Evolutionary conservation across 768 basidiomycete genomes (phyloP).

Genomic region (Tulasnella sp.): DNA sequence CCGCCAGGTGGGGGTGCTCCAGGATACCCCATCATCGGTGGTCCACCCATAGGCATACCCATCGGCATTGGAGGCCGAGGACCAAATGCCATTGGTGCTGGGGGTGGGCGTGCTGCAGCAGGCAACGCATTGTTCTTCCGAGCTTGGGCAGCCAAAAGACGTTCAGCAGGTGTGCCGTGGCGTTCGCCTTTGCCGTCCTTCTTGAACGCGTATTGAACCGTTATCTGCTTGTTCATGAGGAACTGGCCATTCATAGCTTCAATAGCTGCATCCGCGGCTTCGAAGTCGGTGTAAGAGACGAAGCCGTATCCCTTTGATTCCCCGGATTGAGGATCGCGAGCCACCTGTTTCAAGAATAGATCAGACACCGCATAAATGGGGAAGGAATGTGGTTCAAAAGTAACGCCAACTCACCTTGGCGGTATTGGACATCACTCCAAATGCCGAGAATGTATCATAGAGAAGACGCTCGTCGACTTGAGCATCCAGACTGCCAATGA

Average conservation of each 20-base stretch:
- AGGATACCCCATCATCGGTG: conserved; percentile 28
- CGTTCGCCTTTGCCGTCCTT: conserved; percentile 98
- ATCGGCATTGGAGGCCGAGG: conserved; percentile 26
- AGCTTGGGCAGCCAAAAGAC: conserved; percentile 90
- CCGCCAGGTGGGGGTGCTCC: conserved; percentile 53
- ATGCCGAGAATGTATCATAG: conserved; percentile 94
- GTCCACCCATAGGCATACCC: conserved; percentile 54
- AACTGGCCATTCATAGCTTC: conserved; percentile 98
- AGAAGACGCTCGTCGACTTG: conserved; percentile 89
- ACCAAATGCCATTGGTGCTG: conserved; percentile 34
- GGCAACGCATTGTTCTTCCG: conserved; percentile 91
- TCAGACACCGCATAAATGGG: neutral
- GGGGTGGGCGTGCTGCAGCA: conserved; percentile 67
- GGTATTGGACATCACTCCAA: conserved; percentile 87
- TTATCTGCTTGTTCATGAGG: conserved; percentile 97
- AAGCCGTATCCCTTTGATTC: conserved; percentile 96
- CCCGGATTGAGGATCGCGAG: conserved; percentile 79
- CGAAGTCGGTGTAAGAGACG: conserved; percentile 95
- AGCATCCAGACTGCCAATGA: conserved; percentile 92
- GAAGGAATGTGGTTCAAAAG: neutral
- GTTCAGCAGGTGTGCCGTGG: conserved; percentile 95
- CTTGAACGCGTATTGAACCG: conserved; percentile 98
- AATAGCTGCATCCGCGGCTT: conserved; percentile 91
- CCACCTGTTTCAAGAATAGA: conserved; percentile 55
- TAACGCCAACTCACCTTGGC: conserved; percentile 59